A percentile compares a stretch with the other conserved stretches of the same genome.
Conservation (phyloP, 805 yeast species). For the Peterozyma xylosa region DNA sequence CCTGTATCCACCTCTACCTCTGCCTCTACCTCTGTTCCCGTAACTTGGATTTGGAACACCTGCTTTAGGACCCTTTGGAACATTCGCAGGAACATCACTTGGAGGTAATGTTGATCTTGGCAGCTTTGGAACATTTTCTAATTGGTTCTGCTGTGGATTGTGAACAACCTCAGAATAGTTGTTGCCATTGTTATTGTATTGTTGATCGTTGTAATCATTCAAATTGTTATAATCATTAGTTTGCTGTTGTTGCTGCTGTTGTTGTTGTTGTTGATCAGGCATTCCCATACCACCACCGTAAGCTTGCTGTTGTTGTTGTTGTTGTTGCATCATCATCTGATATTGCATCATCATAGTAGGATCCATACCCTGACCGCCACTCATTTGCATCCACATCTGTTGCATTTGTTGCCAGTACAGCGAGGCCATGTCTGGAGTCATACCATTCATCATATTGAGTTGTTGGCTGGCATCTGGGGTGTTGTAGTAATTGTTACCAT, state of each 20-base stretch:
- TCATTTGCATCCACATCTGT: slow-evolving; percentile 54
- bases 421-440: slow-evolving; percentile 48
- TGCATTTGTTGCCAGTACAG: slow-evolving; percentile 55
- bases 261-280: slow-evolving; percentile 16
- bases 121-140: slow-evolving; percentile 18
- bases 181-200: slow-evolving; percentile 13
- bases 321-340: slow-evolving; percentile 11
- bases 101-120: slow-evolving; percentile 10
- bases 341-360: slow-evolving; percentile 16
- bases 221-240: slow-evolving; percentile 23
- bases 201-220: slow-evolving; percentile 24
- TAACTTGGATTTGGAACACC: slow-evolving; percentile 3
- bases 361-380: slow-evolving; percentile 17
- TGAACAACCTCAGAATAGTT: slow-evolving; percentile 14
- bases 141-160: slow-evolving; percentile 13
- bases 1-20: slow-evolving; percentile 9
- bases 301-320: slow-evolving; percentile 22
- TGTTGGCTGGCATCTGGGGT: slow-evolving; percentile 19
- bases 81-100: slow-evolving; percentile 21
- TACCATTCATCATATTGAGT: slow-evolving; percentile 25
- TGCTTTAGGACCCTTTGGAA: slow-evolving; percentile 43
- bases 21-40: slow-evolving; percentile 5
- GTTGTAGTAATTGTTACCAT: slow-evolving; percentile 20
- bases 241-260: slow-evolving; percentile 19
- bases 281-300: slow-evolving; percentile 13